These are phyloP conservation scores for Lachancea waltii DNA, from an alignment of 805 yeast species.

Conservation along the genomic window DNA sequence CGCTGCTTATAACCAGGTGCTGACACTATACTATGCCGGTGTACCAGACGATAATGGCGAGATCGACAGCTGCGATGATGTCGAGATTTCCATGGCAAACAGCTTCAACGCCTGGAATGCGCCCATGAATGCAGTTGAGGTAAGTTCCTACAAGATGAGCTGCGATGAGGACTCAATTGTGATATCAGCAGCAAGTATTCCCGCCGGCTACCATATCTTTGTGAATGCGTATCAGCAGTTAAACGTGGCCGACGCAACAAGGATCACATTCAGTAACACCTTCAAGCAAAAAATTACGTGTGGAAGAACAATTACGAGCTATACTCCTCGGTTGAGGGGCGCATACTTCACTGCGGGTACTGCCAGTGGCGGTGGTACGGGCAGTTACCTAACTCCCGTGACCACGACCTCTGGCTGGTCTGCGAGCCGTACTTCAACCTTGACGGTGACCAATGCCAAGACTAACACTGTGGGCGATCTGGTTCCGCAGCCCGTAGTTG, in stretches of 20 bases:
- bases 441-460: neutral
- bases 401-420: constrained; percentile 11
- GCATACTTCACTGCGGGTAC: constrained; percentile 3
- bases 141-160: constrained; percentile 6
- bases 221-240: constrained; percentile 9
- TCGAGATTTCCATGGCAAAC: constrained; percentile 11
- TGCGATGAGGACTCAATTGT: constrained; percentile 10
- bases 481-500: neutral
- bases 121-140: constrained; percentile 12
- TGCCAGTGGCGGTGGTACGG: constrained; percentile 2
- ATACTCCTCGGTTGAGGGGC: constrained; percentile 8
- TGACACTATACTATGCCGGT: constrained; percentile 9
- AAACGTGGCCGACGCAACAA: neutral
- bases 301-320: constrained; percentile 8
- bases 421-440: neutral
- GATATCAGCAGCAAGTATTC: constrained; percentile 11
- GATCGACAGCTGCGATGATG: constrained; percentile 8
- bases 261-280: neutral
- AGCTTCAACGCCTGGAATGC: constrained; percentile 12
- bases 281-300: neutral
- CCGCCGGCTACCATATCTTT: constrained; percentile 13
- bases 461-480: neutral
- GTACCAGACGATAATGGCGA: constrained; percentile 9
- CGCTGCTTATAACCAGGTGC: constrained; percentile 6
- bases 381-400: neutral